Percentiles rank a stretch among this genome's conserved stretches.
Evolutionary conservation across 2,329 filamentous ascomycete genomes (phyloP).

Genomic region (Huntiella abstrusa): DNA sequence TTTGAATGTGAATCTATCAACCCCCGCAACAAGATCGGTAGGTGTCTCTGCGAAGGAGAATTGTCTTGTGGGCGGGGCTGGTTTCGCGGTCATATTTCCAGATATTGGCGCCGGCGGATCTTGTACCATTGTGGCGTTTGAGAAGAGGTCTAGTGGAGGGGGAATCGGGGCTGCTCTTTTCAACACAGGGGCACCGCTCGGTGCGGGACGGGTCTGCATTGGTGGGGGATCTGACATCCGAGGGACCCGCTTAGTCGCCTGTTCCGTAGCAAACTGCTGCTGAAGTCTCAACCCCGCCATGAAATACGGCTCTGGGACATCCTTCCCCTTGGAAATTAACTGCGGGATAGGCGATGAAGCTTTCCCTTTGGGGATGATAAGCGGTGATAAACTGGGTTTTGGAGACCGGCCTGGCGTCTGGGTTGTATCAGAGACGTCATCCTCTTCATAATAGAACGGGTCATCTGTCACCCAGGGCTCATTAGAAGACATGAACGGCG

Average conservation of each 20-base stretch:
- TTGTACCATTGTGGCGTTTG: neutral
- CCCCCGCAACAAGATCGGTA: neutral
- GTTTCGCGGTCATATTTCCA: neutral
- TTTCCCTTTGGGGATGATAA: conserved; percentile 7
- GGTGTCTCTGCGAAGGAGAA: conserved; percentile 6
- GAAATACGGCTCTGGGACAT: conserved; percentile 5
- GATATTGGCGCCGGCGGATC: too few relatives aligned
- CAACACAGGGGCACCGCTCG: too few relatives aligned
- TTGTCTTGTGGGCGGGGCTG: neutral
- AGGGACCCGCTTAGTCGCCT: neutral
- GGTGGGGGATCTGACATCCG: neutral
- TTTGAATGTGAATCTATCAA: conserved; percentile 3
- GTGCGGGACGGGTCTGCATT: neutral
- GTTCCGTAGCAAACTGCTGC: neutral
- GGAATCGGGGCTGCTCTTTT: neutral
- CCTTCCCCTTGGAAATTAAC: neutral
- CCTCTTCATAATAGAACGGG: neutral
- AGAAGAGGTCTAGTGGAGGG: neutral
- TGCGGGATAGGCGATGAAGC: neutral
- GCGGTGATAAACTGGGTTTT: conserved; percentile 2
- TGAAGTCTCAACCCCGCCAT: conserved; percentile 7
- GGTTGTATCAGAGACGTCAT: neutral
- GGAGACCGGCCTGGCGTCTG: neutral
- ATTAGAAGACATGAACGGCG: conserved; percentile 8
- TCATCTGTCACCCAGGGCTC: conserved; percentile 8